Percentiles rank a stretch among this genome's conserved stretches.
These are phyloP conservation scores for Seminavis robusta DNA, from an alignment of 108 stramenopile genomes.

Conservation along the genomic window DNA sequence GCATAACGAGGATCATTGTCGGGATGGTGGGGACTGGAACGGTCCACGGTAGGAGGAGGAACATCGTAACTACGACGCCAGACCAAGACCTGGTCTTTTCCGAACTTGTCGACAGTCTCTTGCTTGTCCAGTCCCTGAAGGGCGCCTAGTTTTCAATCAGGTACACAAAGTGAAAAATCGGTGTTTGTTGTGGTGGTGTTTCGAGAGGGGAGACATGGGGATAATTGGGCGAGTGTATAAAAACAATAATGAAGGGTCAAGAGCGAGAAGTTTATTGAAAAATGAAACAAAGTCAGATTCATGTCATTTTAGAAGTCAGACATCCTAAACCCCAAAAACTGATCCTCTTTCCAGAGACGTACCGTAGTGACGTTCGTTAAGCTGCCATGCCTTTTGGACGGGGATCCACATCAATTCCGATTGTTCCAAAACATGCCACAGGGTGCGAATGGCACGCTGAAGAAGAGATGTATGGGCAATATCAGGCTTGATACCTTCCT, in stretches of 20 bases:
- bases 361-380: conserved; percentile 93
- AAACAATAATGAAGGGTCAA: no score
- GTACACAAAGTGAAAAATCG: no score
- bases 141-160: no score
- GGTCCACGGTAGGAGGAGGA: conserved; percentile 80
- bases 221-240: no score
- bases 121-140: conserved; percentile 91
- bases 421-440: conserved; percentile 86
- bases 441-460: conserved; percentile 81
- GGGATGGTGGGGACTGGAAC: conserved; percentile 65
- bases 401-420: conserved; percentile 82
- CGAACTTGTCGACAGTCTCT: conserved; percentile 91
- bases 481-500: conserved; percentile 63
- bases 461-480: conserved; percentile 88
- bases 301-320: no score
- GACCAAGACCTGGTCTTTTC: conserved; percentile 86
- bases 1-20: conserved; percentile 83
- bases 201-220: no score
- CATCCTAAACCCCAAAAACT: no score
- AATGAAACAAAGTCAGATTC: no score
- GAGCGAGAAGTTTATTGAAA: no score
- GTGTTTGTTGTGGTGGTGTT: no score
- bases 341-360: no score
- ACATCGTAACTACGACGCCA: conserved; percentile 92
- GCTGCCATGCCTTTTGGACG: conserved; percentile 75